Conservation (phyloP, 2,329 filamentous ascomycete genomes). For the Colletotrichum truncatum region DNA sequence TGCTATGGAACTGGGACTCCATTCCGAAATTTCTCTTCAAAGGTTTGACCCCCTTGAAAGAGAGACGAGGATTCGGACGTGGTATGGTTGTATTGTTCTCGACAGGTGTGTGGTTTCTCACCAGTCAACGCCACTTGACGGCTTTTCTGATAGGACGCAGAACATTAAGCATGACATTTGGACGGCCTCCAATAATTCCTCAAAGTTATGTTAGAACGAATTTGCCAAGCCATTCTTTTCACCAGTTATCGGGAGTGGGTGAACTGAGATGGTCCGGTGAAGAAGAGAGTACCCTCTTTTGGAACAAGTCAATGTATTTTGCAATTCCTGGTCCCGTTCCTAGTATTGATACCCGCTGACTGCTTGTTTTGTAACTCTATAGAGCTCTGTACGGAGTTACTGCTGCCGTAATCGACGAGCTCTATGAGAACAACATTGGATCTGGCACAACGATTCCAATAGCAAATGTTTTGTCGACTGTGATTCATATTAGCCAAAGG, state of each 20-base stretch:
- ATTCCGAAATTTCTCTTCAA: conserved; percentile 49
- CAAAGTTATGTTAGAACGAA: conserved; percentile 50
- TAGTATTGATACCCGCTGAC: background rate
- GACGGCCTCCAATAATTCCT: conserved; percentile 55
- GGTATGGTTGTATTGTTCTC: conserved; percentile 58
- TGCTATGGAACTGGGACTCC: conserved; percentile 60
- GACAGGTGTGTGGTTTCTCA: conserved; percentile 47
- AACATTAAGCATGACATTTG: conserved; percentile 61
- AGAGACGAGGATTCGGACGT: conserved; percentile 57
- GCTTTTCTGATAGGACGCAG: conserved; percentile 32
- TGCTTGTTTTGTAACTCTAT: background rate
- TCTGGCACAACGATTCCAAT: conserved; percentile 37
- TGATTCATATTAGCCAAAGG: conserved; percentile 49
- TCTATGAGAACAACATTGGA: conserved; percentile 55
- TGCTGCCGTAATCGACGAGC: conserved; percentile 47
- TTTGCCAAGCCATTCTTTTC: conserved; percentile 40
- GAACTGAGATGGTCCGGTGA: conserved; percentile 12
- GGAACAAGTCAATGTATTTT: conserved; percentile 43
- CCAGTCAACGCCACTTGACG: background rate
- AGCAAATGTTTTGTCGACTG: conserved; percentile 40
- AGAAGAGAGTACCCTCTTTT: conserved; percentile 37
- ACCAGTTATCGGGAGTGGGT: background rate
- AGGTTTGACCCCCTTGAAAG: conserved; percentile 49
- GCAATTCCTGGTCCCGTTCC: too few species aligned
- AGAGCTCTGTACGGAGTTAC: conserved; percentile 44